Base-by-base conservation (phyloP, 331 rosid genomes). In the Malus hybrid region DNA sequence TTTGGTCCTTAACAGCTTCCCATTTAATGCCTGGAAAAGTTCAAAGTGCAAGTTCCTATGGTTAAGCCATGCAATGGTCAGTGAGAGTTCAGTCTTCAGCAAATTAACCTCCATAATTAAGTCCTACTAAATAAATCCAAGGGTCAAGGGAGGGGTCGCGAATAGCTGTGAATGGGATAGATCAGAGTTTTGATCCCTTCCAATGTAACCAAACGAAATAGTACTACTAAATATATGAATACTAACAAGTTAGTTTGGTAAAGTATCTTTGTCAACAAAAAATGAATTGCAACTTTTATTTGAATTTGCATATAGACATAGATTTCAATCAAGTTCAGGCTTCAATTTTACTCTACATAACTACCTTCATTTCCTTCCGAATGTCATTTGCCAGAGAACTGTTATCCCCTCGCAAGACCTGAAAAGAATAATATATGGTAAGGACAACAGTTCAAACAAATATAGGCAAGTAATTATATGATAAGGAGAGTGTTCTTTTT, bases 291-390 rank as follows among this genome's bases (percentile, higher is more conserved):
- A 39, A 67, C 32, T 24, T n/a, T 62, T 42, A 7, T 19, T 29
- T 19, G 12, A 31, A 70, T 31, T 28, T 54, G 42, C 59, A 24
- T 7, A 73, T 19, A 44, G 6, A 20, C 62, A 73, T 18, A 11
- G n/a, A 12, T 39, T 39, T 39, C 0, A 24, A 67, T 22, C 22
- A 28, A 67, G 20, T 29, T 31, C 10, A 71, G 31, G 59, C 50
- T 82, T 76, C 54, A 44, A 79, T 59, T 36, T 27, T 50, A 64
- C 52, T 28, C 61, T 29, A 27, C 69, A 74, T 65, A 68, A 75
- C 67, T 78, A 92, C 99, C 99, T 94, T 94, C 97, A 94, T 94
- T 86, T 94, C 99, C 87, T 92, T 94, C 74, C 97, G 91, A 75
- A 94, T 94, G 90, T 94, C 99, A 87, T 92, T 92, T 79, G 99